These are phyloP conservation scores for Martensiomyces pterosporus DNA, from an alignment of 192 early-diverging fungal species.

Conservation along the genomic window DNA sequence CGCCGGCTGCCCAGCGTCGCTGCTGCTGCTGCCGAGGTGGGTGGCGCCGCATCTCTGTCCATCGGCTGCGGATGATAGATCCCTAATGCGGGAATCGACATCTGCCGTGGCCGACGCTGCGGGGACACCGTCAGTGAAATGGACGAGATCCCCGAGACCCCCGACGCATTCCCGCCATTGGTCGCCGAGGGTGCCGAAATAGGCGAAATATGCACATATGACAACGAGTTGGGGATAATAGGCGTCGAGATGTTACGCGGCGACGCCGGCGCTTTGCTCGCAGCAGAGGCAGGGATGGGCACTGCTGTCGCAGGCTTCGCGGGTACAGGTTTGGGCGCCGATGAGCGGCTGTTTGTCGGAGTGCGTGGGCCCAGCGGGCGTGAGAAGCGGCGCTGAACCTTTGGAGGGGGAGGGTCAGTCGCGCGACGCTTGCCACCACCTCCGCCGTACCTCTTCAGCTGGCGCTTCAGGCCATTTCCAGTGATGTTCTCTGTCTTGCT, in stretches of 20 bases:
- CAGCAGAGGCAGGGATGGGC: background rate
- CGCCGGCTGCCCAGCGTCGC: background rate
- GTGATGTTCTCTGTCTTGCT: slow-evolving; percentile 51
- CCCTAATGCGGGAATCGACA: background rate
- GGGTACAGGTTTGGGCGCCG: no score
- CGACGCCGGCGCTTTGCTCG: background rate
- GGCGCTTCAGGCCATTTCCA: slow-evolving; percentile 38
- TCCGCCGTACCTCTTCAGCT: slow-evolving; percentile 46
- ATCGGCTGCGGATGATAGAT: slow-evolving; percentile 4
- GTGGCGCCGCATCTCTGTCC: background rate
- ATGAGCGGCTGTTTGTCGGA: no score
- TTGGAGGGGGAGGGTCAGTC: slow-evolving; percentile 14
- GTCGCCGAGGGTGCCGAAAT: slow-evolving; percentile 9
- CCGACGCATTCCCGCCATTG: slow-evolving; percentile 15
- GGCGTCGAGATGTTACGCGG: slow-evolving; percentile 18
- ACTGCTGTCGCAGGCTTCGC: background rate
- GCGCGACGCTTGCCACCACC: slow-evolving; percentile 45
- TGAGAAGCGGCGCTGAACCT: slow-evolving; percentile 11
- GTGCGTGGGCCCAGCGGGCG: background rate
- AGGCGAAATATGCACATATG: slow-evolving; percentile 27
- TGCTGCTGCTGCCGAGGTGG: background rate
- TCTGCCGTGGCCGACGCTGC: slow-evolving; percentile 5
- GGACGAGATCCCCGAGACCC: background rate
- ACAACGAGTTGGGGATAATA: slow-evolving; percentile 25
- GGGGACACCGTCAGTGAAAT: background rate